These are phyloP conservation scores for Hyaloscypha variabilis DNA, from an alignment of 495 filamentous ascomycete species.

Conservation along the genomic window DNA sequence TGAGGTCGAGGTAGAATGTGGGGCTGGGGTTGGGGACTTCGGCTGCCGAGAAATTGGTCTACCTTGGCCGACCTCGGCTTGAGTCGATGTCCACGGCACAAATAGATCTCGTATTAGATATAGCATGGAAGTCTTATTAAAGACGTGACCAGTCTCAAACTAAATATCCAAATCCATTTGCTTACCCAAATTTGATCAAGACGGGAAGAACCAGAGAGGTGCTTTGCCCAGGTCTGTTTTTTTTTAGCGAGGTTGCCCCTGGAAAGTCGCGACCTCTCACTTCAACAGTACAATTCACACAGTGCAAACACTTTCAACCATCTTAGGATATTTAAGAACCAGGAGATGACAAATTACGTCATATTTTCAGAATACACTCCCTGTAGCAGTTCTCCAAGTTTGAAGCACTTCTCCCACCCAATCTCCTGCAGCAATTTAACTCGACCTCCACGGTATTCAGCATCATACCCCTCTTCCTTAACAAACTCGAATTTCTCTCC, in stretches of 20 bases:
- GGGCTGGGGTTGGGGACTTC: not conserved
- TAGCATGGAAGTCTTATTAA: not conserved
- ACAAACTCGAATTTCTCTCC: conserved; percentile 8
- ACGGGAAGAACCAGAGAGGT: no score
- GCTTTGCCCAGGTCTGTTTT: not conserved
- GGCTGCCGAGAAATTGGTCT: not conserved
- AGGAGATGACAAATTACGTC: not conserved
- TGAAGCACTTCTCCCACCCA: conserved; percentile 23
- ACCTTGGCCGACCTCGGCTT: not conserved
- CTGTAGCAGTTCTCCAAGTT: conserved; percentile 21
- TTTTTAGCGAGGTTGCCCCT: conserved; percentile 1
- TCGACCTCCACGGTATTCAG: conserved; percentile 11
- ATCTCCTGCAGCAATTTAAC: conserved; percentile 15
- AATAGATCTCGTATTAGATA: not conserved
- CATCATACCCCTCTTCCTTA: conserved; percentile 16
- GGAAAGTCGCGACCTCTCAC: not conserved
- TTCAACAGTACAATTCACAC: no score
- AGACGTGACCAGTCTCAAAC: no score
- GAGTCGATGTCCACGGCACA: not conserved
- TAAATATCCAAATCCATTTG: no score
- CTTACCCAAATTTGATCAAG: no score
- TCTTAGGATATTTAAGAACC: not conserved
- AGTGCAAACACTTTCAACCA: no score
- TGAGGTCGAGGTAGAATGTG: not conserved
- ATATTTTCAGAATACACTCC: not conserved